phyloP scores from a whole-genome alignment of 768 basidiomycete genomes.

The Leccinum subtestaceum region DNA sequence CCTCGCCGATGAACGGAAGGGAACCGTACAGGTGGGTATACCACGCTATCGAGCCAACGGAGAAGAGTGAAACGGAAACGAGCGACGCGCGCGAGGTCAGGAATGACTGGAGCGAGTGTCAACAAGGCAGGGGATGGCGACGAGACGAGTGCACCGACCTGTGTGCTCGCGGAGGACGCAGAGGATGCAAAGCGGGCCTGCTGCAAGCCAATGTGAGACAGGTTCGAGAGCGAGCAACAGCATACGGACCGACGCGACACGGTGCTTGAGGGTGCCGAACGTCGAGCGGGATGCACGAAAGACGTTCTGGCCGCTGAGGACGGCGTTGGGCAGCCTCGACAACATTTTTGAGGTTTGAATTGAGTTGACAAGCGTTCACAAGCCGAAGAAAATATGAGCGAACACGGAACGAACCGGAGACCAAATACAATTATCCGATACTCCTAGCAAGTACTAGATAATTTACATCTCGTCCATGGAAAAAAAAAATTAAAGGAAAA shows the following conservation, averaged over 20 bases:
- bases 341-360: slow-evolving; percentile 66
- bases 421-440: slow-evolving; percentile 21
- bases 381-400: slow-evolving; percentile 35
- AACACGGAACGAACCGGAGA: slow-evolving; percentile 51
- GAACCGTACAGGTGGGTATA: slow-evolving; percentile 93
- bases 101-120: slow-evolving; percentile 45
- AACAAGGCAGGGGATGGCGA: slow-evolving; percentile 1
- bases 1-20: slow-evolving; percentile 87
- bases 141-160: slow-evolving; percentile 47
- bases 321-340: slow-evolving; percentile 76
- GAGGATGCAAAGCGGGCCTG: slow-evolving; percentile 76
- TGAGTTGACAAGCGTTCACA: slow-evolving; percentile 40
- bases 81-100: slow-evolving; percentile 71
- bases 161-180: slow-evolving; percentile 52
- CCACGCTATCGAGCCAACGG: slow-evolving; percentile 91
- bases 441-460: slow-evolving; percentile 17
- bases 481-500: not conserved
- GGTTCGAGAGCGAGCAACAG: slow-evolving; percentile 7
- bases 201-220: slow-evolving; percentile 16
- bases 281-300: slow-evolving; percentile 46
- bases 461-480: slow-evolving; percentile 27
- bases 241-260: slow-evolving; percentile 48
- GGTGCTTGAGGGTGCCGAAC: slow-evolving; percentile 40
- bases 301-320: slow-evolving; percentile 57
- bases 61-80: slow-evolving; percentile 69